Percentiles rank a stretch among this genome's conserved stretches.
Evolutionary conservation across 1,284 basidiomycete genomes (phyloP).

Genomic region (Psilocybe mexicana): DNA sequence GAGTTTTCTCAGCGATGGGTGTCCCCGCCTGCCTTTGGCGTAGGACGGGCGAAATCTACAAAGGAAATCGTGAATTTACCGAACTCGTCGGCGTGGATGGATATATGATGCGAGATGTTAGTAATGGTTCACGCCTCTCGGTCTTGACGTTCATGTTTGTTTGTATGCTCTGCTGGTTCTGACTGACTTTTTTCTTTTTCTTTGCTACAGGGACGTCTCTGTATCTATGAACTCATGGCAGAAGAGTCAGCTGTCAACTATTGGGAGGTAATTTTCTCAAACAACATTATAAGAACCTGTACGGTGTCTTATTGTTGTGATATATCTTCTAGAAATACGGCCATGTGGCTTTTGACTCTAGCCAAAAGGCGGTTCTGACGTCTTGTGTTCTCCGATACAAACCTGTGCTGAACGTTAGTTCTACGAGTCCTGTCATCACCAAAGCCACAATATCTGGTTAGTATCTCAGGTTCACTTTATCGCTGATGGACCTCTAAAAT

Average conservation of each 20-base stretch:
- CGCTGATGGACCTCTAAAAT: background rate
- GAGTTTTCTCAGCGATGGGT: conserved; percentile 93
- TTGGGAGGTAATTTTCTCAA: conserved; percentile 75
- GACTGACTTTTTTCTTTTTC: conserved; percentile 21
- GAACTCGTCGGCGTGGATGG: conserved; percentile 86
- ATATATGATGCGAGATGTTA: conserved; percentile 76
- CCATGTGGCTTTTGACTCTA: conserved; percentile 89
- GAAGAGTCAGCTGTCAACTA: conserved; percentile 97
- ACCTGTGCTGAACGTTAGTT: conserved; percentile 40
- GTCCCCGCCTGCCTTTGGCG: conserved; percentile 98
- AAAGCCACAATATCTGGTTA: conserved; percentile 22
- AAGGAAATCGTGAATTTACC: conserved; percentile 93
- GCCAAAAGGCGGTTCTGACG: conserved; percentile 89
- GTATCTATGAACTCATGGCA: conserved; percentile 97
- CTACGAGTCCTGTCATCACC: conserved; percentile 19
- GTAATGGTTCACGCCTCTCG: conserved; percentile 23
- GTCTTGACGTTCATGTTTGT: background rate
- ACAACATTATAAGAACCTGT: background rate
- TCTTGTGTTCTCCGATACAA: conserved; percentile 88
- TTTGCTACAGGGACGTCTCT: conserved; percentile 71
- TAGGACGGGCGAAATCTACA: conserved; percentile 97
- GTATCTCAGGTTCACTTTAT: background rate
- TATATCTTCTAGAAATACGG: conserved; percentile 77
- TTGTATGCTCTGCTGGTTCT: background rate
- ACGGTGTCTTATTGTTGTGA: background rate